Percentiles rank a stretch among this genome's conserved stretches.
Conservation (phyloP, 108 stramenopile genomes). For the Parietichytrium sp. region DNA sequence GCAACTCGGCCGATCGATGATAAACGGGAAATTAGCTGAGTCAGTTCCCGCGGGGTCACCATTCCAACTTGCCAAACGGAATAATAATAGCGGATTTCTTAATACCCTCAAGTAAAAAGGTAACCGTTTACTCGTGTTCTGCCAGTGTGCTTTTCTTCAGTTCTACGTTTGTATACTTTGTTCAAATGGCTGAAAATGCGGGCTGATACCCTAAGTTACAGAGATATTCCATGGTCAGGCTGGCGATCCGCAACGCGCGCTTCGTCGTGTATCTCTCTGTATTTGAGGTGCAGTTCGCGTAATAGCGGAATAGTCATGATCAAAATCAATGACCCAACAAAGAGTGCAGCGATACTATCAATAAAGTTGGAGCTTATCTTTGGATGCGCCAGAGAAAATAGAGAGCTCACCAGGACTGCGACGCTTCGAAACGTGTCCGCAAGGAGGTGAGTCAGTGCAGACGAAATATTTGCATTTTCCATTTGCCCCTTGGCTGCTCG, state of each 20-base stretch:
- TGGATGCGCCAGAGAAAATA: not conserved
- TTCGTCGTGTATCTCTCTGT: not conserved
- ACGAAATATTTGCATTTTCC: conserved; percentile 7
- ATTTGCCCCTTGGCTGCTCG: not conserved
- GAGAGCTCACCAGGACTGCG: not conserved
- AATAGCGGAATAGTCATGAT: not conserved
- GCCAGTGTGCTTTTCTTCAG: no score
- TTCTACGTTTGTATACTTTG: no score
- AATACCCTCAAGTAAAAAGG: no score
- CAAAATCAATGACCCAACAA: conserved; percentile 1
- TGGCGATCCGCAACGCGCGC: not conserved
- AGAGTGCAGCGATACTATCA: not conserved
- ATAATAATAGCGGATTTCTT: no score
- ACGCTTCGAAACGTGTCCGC: conserved; percentile 25
- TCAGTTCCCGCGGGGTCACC: no score
- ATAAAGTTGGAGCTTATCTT: not conserved
- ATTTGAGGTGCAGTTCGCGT: not conserved
- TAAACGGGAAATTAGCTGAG: no score
- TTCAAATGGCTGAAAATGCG: no score
- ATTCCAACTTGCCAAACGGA: no score
- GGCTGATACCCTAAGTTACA: no score
- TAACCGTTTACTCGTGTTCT: no score
- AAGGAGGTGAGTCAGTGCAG: conserved; percentile 16
- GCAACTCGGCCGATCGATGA: no score
- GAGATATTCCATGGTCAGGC: not conserved